phyloP scores from a whole-genome alignment of 2,329 filamentous ascomycete genomes.

The Cordyceps militaris region DNA sequence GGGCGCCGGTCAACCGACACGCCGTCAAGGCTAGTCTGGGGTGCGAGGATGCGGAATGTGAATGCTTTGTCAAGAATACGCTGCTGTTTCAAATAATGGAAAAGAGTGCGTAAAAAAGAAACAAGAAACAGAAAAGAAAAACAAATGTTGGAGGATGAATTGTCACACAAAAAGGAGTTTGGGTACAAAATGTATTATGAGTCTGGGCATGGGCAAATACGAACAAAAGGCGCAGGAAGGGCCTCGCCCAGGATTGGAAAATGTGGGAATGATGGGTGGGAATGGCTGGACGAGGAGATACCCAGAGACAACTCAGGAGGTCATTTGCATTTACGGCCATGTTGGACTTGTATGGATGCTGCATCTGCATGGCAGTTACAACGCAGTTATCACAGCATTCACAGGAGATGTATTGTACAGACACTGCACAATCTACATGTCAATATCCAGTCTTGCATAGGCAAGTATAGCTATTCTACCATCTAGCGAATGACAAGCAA shows the following conservation, averaged over 20 bases:
- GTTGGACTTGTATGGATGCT: not conserved
- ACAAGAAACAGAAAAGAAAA: not conserved
- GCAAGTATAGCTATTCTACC: not conserved
- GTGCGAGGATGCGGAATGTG: conserved; percentile 18
- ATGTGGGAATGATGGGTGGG: not conserved
- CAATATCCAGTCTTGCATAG: not conserved
- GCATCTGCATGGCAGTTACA: not conserved
- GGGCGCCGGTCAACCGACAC: conserved; percentile 19
- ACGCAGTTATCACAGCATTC: not conserved
- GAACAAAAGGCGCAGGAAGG: not conserved
- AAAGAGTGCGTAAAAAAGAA: not conserved
- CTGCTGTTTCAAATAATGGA: conserved; percentile 14
- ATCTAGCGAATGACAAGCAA: not conserved
- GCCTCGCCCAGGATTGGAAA: not conserved
- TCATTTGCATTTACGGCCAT: not conserved
- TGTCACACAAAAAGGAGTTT: conserved; percentile 3
- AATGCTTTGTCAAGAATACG: conserved; percentile 16
- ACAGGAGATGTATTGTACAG: not conserved
- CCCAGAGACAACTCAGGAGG: not conserved
- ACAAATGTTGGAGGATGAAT: not conserved
- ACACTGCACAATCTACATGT: not conserved
- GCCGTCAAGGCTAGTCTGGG: conserved; percentile 24
- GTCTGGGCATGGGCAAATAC: not conserved
- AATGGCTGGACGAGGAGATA: not conserved
- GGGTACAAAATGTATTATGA: conserved; percentile 8